phyloP scores from a whole-genome alignment of 768 basidiomycete genomes.

The Scleroderma citrinum region DNA sequence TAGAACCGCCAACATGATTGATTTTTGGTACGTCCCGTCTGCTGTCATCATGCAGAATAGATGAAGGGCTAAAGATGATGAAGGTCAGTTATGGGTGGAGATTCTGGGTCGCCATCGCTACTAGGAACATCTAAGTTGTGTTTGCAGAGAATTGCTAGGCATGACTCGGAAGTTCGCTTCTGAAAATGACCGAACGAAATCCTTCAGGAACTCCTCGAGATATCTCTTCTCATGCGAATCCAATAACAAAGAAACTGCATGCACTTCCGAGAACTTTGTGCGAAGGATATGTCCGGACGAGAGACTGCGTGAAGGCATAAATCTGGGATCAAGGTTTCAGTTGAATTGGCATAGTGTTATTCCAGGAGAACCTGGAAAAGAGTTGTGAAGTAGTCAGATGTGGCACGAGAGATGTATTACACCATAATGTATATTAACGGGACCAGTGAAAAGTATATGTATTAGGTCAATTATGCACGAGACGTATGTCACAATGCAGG shows the following conservation, averaged over 20 bases:
- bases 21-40: no score
- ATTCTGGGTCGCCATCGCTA: background rate
- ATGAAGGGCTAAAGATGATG: no score
- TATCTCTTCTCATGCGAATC: background rate
- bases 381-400: constrained; percentile 48
- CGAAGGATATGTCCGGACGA: constrained; percentile 43
- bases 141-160: background rate
- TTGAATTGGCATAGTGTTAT: constrained; percentile 3
- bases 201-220: constrained; percentile 6
- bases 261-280: constrained; percentile 58
- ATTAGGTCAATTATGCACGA: no score
- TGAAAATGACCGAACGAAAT: constrained; percentile 17
- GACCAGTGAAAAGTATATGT: no score
- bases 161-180: background rate
- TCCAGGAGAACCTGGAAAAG: constrained; percentile 22
- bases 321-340: constrained; percentile 1
- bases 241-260: constrained; percentile 1
- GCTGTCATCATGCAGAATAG: no score
- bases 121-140: background rate
- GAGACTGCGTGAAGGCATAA: constrained; percentile 38
- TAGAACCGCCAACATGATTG: no score
- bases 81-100: no score
- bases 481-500: no score
- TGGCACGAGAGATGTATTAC: no score
- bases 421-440: no score